Conservation (phyloP, 2,329 filamentous ascomycete genomes). For the Elsinoe ampelina region DNA sequence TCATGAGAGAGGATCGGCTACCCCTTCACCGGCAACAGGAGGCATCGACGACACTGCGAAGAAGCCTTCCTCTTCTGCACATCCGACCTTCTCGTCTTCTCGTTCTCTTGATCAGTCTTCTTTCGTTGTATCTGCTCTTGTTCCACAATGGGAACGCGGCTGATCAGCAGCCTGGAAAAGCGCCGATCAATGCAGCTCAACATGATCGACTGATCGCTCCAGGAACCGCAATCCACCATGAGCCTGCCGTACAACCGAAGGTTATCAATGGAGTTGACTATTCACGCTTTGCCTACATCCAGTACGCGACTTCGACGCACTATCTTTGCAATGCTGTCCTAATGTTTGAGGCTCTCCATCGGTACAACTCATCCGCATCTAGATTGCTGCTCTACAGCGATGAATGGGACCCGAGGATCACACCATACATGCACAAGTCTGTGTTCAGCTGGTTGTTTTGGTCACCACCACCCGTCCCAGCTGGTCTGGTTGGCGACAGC, state of each 20-base stretch:
- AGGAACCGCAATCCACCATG: neutral
- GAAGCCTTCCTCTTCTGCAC: neutral
- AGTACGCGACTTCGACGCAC: slow-evolving; percentile 36
- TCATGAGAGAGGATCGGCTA: neutral
- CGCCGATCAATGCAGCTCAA: neutral
- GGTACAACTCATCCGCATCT: slow-evolving; percentile 36
- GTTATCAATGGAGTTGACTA: slow-evolving; percentile 26
- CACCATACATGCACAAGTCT: neutral
- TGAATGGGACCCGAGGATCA: slow-evolving; percentile 22
- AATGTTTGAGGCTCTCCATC: slow-evolving; percentile 35
- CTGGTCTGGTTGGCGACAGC: neutral
- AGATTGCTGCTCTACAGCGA: slow-evolving; percentile 38
- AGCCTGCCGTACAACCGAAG: neutral
- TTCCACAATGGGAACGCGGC: no score
- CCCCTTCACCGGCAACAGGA: neutral
- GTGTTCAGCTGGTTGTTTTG: neutral
- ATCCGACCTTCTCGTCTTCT: neutral
- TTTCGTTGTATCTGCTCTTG: no score
- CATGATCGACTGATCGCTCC: neutral
- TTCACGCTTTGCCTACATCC: slow-evolving; percentile 34
- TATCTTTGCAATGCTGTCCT: slow-evolving; percentile 38
- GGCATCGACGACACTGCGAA: neutral
- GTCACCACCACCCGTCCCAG: neutral
- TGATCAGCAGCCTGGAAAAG: no score
- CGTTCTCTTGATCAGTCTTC: neutral